Conservation (phyloP, 2,329 filamentous ascomycete species). For the Phyllosticta citriasiana region DNA sequence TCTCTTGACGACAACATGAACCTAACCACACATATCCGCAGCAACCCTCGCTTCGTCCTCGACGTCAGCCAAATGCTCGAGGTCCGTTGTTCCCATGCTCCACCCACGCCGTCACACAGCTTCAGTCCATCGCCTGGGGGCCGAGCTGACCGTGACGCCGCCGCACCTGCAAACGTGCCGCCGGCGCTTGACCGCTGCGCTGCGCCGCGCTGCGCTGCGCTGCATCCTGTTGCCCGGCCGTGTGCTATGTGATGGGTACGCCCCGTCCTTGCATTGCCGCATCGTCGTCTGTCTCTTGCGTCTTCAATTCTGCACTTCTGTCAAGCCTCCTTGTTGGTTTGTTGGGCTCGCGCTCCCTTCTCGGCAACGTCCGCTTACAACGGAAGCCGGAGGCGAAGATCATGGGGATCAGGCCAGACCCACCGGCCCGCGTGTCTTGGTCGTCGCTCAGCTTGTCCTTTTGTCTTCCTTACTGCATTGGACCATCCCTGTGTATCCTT, state of each 20-base stretch:
- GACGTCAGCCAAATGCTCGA: neutral
- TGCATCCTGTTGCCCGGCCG: neutral
- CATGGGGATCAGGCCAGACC: constrained; percentile 6
- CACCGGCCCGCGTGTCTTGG: neutral
- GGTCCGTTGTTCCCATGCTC: neutral
- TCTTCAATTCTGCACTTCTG: neutral
- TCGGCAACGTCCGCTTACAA: no score
- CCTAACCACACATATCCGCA: neutral
- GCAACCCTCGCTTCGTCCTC: neutral
- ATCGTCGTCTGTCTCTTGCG: neutral
- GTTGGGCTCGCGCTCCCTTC: neutral
- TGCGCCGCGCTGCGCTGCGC: neutral
- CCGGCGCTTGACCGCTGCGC: neutral
- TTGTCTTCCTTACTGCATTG: neutral
- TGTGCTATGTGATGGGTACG: neutral
- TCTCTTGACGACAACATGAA: neutral
- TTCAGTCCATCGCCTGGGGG: neutral
- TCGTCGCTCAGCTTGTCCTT: neutral
- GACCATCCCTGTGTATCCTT: neutral
- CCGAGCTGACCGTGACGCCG: neutral
- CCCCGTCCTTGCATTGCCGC: neutral
- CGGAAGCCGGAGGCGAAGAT: neutral
- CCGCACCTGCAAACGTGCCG: neutral
- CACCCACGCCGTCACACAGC: neutral
- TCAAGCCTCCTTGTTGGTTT: neutral